Conservation (phyloP, 1,139 yeast genomes). For the Saccharomyces hybrid region DNA sequence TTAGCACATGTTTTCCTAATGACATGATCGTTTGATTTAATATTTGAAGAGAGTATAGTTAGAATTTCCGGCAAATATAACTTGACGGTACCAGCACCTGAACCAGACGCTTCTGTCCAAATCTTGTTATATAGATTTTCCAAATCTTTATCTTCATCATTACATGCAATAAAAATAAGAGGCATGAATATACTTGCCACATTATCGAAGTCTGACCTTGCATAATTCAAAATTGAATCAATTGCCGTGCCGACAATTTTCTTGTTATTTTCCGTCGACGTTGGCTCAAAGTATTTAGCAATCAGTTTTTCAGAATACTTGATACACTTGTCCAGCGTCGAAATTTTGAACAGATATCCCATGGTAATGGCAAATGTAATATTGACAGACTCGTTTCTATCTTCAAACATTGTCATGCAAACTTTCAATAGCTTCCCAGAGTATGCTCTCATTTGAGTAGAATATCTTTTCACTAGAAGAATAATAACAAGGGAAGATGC, state of each 20-base stretch:
- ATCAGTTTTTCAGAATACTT: slow-evolving; percentile 48
- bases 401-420: slow-evolving; percentile 54
- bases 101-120: slow-evolving; percentile 72
- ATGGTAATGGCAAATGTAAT: slow-evolving; percentile 73
- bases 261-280: slow-evolving; percentile 37
- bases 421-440: slow-evolving; percentile 57
- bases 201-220: slow-evolving; percentile 60
- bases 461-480: slow-evolving; percentile 51
- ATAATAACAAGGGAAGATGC: slow-evolving; percentile 77
- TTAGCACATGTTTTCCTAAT: slow-evolving; percentile 67
- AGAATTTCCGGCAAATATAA: slow-evolving; percentile 67
- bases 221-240: slow-evolving; percentile 60
- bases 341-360: slow-evolving; percentile 68
- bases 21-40: slow-evolving; percentile 53
- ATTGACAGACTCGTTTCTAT: slow-evolving; percentile 65
- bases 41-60: slow-evolving; percentile 41
- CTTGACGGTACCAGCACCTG: slow-evolving; percentile 63
- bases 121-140: slow-evolving; percentile 48
- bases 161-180: slow-evolving; percentile 67
- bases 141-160: slow-evolving; percentile 49
- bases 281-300: slow-evolving; percentile 45
- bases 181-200: slow-evolving; percentile 68
- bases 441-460: slow-evolving; percentile 48
- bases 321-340: slow-evolving; percentile 47
- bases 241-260: slow-evolving; percentile 57